A percentile compares a stretch with the other conserved stretches of the same genome.
phyloP scores from a whole-genome alignment of 2,329 filamentous ascomycete species.

The Aspergillus pseudoglaucus region DNA sequence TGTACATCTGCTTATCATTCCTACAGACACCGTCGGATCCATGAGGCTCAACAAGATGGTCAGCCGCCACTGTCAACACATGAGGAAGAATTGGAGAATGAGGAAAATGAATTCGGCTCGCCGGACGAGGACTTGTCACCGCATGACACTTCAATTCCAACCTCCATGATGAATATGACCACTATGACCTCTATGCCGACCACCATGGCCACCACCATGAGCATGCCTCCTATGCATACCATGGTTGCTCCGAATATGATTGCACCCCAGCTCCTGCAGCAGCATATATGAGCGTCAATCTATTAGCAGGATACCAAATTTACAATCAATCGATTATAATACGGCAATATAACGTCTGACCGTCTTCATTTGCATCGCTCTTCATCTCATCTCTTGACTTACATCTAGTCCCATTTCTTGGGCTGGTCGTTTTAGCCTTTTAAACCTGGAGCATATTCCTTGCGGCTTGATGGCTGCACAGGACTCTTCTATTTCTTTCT shows the following conservation, averaged over 20 bases:
- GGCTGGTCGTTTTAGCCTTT: background rate
- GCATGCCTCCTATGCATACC: constrained; percentile 29
- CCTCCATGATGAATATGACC: constrained; percentile 27
- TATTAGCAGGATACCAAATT: background rate
- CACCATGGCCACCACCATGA: constrained; percentile 18
- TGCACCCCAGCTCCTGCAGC: constrained; percentile 37
- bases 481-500: background rate
- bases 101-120: constrained; percentile 76
- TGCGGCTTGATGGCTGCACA: background rate
- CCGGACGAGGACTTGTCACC: constrained; percentile 66
- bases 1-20: constrained; percentile 28
- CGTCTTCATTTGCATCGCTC: background rate
- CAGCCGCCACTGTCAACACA: constrained; percentile 38
- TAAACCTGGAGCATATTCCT: background rate
- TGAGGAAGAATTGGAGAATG: constrained; percentile 82
- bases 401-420: background rate
- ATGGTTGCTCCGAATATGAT: constrained; percentile 39
- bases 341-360: background rate
- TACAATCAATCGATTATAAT: background rate
- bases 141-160: constrained; percentile 22
- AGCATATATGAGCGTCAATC: constrained; percentile 29
- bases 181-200: constrained; percentile 30
- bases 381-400: background rate
- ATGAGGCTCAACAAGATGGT: constrained; percentile 65
- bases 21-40: constrained; percentile 64